Conservation (phyloP, 164 flowering plant species). For the Platanus orientalis region DNA sequence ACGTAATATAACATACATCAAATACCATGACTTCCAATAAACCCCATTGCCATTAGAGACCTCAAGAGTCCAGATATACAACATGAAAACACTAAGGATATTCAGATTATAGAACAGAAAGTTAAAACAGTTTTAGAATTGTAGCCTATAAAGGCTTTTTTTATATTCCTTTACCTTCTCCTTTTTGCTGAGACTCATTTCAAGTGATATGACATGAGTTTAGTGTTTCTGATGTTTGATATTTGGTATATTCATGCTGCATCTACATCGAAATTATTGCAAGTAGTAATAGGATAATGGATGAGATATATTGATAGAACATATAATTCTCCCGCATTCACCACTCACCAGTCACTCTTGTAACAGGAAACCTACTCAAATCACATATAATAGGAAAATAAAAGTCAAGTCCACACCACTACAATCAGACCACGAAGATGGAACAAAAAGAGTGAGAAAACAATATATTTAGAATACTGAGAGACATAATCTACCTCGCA, state of each 20-base stretch:
- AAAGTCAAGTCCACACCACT: not conserved
- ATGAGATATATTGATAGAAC: not conserved
- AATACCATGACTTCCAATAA: too few species aligned
- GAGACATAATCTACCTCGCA: constrained; percentile 53
- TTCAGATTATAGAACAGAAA: not conserved
- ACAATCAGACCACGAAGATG: not conserved
- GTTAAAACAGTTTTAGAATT: not conserved
- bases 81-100: not conserved
- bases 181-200: not conserved
- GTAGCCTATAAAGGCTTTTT: not conserved
- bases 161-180: not conserved
- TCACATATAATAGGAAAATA: not conserved
- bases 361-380: not conserved
- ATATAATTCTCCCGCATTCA: not conserved
- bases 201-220: too few species aligned
- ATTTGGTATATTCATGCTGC: not conserved
- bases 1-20: too few species aligned
- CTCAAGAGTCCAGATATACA: not conserved
- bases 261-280: not conserved
- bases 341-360: not conserved
- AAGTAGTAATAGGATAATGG: not conserved
- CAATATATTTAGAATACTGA: not conserved
- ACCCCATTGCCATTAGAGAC: too few species aligned
- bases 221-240: not conserved
- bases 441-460: not conserved